These are phyloP conservation scores for Cicer bijugum DNA, from an alignment of 306 rosid genomes.

Conservation along the genomic window DNA sequence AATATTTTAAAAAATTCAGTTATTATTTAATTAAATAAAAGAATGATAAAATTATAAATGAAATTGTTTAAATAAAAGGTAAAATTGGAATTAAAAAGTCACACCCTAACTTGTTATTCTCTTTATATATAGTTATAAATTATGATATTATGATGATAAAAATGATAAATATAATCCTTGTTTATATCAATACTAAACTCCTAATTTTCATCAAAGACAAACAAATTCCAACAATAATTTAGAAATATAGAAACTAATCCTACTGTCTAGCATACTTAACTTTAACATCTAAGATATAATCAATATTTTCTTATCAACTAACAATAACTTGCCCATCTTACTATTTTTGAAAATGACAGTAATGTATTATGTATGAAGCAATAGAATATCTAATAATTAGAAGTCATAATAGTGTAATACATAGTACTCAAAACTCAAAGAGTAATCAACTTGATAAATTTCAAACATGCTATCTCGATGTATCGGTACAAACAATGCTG, in stretches of 20 bases:
- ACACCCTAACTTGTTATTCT: no score
- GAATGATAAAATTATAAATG: no score
- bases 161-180: neutral
- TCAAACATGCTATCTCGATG: no score
- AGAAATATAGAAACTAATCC: neutral
- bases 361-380: neutral
- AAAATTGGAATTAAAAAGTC: no score
- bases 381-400: neutral
- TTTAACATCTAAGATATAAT: neutral
- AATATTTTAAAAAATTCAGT: no score
- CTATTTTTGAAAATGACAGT: neutral
- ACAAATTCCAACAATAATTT: neutral
- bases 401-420: neutral
- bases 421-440: neutral
- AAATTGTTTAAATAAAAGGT: no score
- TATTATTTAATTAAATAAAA: no score
- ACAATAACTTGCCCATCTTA: neutral
- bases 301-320: neutral
- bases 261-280: neutral
- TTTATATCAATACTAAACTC: neutral
- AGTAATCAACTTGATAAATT: no score
- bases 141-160: neutral
- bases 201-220: neutral
- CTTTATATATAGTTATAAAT: no score
- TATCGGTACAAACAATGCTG: no score